phyloP scores from a whole-genome alignment of 78 protist genomes.

The Carpediemonas membranifera region DNA sequence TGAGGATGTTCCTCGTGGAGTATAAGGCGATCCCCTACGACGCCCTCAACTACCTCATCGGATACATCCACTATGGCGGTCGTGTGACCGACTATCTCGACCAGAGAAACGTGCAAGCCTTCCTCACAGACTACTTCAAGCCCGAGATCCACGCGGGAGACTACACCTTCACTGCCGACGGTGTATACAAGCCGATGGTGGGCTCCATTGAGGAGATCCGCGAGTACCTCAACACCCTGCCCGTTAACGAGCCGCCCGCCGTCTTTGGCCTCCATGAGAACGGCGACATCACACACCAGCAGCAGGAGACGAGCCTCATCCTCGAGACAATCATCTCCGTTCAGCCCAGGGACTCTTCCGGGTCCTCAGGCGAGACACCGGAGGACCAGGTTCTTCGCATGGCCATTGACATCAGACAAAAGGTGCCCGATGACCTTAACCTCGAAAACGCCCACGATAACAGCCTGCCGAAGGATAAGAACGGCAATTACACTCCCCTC shows the following conservation, averaged over 20 bases:
- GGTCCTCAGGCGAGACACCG: not conserved
- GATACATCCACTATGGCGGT: constrained; percentile 67
- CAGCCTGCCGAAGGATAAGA: not conserved
- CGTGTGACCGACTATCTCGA: constrained; percentile 79
- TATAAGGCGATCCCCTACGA: constrained; percentile 52
- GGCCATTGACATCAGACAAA: not conserved
- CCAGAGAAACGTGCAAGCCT: constrained; percentile 50
- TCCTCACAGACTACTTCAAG: constrained; percentile 41
- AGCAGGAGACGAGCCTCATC: constrained; percentile 35
- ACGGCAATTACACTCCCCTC: not conserved
- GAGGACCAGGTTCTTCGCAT: not conserved
- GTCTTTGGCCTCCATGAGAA: constrained; percentile 81
- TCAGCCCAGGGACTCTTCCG: constrained; percentile 38
- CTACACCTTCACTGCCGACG: constrained; percentile 15
- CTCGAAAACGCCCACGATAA: not conserved
- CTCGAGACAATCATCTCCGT: constrained; percentile 49
- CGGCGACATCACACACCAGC: constrained; percentile 65
- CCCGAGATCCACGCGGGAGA: constrained; percentile 10
- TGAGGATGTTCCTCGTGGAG: constrained; percentile 1
- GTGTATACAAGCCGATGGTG: constrained; percentile 55
- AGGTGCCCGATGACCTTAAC: not conserved
- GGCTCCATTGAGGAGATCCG: constrained; percentile 31
- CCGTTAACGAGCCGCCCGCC: constrained; percentile 56
- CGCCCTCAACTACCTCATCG: constrained; percentile 60
- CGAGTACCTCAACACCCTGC: constrained; percentile 45